A percentile compares a stretch with the other conserved stretches of the same genome.
Evolutionary conservation across 345 rosid genomes (phyloP).

Genomic region (Populus nigra): DNA sequence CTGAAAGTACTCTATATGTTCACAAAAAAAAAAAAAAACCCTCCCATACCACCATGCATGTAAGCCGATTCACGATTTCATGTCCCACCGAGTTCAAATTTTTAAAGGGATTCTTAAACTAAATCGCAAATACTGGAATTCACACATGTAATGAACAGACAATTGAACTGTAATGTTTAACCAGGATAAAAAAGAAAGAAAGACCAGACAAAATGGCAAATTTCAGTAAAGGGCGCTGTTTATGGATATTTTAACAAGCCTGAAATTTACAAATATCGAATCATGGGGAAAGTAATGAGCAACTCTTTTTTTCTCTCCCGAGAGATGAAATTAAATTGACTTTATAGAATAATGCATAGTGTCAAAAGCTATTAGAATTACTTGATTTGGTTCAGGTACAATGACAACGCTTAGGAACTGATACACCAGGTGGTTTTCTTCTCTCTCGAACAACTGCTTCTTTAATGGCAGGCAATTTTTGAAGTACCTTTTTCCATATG

Average conservation of each 20-base stretch:
- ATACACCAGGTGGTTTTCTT: slow-evolving; percentile 67
- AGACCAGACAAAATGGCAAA: not conserved
- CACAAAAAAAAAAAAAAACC: too few relatives aligned
- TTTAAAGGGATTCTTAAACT: not conserved
- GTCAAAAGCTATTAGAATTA: not conserved
- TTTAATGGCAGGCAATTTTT: slow-evolving; percentile 68
- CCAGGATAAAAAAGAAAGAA: too few relatives aligned
- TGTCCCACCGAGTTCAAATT: not conserved
- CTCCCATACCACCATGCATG: too few relatives aligned
- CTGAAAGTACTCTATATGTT: not conserved
- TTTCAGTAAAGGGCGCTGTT: not conserved
- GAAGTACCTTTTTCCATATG: slow-evolving; percentile 76
- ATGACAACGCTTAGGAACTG: slow-evolving; percentile 74
- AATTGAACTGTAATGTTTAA: not conserved
- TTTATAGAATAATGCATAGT: not conserved
- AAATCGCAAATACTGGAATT: not conserved
- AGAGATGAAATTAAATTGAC: not conserved
- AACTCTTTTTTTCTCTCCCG: too few relatives aligned
- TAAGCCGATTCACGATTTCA: not conserved
- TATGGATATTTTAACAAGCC: not conserved
- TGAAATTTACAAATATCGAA: not conserved
- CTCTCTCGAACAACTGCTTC: slow-evolving; percentile 68
- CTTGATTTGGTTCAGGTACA: slow-evolving; percentile 48
- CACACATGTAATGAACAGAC: not conserved
- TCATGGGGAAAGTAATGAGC: not conserved